Conservation (phyloP, 2,329 filamentous ascomycete genomes). For the Thelonectria rubi region DNA sequence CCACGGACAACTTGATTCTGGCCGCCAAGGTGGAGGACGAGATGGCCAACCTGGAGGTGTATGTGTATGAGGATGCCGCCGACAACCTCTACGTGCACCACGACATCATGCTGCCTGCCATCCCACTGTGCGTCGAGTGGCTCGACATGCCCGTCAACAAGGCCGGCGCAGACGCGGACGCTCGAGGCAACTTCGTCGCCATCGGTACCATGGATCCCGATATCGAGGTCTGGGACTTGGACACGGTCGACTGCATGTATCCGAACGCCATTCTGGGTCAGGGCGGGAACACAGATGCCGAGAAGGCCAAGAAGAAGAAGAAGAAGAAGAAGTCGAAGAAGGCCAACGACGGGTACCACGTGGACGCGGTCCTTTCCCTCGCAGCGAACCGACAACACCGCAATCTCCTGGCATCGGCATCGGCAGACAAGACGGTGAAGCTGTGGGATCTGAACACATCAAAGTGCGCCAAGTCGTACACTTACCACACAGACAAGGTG, state of each 20-base stretch:
- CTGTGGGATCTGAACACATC: constrained; percentile 95
- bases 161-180: constrained; percentile 66
- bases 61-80: constrained; percentile 93
- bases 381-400: constrained; percentile 93
- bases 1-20: constrained; percentile 91
- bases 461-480: constrained; percentile 94
- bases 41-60: constrained; percentile 94
- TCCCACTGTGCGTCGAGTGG: constrained; percentile 96
- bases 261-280: constrained; percentile 95
- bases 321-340: constrained; percentile 91
- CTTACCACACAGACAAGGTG: constrained; percentile 96
- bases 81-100: constrained; percentile 99
- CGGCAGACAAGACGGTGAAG: constrained; percentile 96
- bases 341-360: constrained; percentile 90
- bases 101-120: constrained; percentile 98
- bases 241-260: constrained; percentile 97
- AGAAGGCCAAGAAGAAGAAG: constrained; percentile 73
- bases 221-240: constrained; percentile 98
- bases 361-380: constrained; percentile 90
- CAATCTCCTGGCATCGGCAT: constrained; percentile 93
- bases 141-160: constrained; percentile 89
- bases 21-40: constrained; percentile 97
- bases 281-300: constrained; percentile 62
- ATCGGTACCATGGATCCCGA: constrained; percentile 98
- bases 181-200: constrained; percentile 88